Evolutionary conservation across 73 alveolate species (phyloP).

Genomic region (Urostyla sp.): DNA sequence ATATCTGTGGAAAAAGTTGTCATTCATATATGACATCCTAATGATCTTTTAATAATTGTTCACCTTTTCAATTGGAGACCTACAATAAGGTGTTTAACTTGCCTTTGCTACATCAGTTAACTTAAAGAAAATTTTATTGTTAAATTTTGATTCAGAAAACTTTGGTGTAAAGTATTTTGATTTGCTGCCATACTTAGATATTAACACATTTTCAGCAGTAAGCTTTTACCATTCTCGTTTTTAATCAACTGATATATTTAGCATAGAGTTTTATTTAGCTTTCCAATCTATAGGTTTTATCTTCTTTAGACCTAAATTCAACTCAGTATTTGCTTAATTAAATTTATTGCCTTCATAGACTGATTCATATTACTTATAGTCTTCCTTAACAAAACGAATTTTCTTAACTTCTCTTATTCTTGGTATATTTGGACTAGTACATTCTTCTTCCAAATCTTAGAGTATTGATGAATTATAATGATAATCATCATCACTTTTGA

Average conservation of each 20-base stretch:
- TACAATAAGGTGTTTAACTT: neutral
- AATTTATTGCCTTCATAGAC: slow-evolving; percentile 36
- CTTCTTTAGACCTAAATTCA: neutral
- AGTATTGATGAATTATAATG: too few species aligned
- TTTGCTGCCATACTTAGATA: neutral
- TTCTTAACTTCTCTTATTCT: slow-evolving; percentile 1
- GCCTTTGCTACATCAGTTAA: slow-evolving; percentile 25
- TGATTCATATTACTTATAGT: neutral
- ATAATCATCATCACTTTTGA: neutral
- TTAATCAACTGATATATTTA: slow-evolving; percentile 17
- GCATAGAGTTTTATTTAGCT: slow-evolving; percentile 17
- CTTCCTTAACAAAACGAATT: neutral
- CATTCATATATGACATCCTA: slow-evolving; percentile 34
- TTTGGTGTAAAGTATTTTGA: slow-evolving; percentile 13
- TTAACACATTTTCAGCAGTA: slow-evolving; percentile 9
- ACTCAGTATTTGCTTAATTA: too few species aligned
- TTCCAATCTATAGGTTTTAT: neutral
- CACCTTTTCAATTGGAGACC: slow-evolving; percentile 12
- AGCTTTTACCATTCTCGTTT: slow-evolving; percentile 16
- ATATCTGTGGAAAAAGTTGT: neutral
- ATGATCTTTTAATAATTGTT: slow-evolving; percentile 14
- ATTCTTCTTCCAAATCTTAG: neutral
- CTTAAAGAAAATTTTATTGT: neutral
- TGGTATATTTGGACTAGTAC: slow-evolving; percentile 3
- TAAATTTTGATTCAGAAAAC: neutral